Conservation (phyloP, 2,329 filamentous ascomycete genomes). For the Fonsecaea pedrosoi region DNA sequence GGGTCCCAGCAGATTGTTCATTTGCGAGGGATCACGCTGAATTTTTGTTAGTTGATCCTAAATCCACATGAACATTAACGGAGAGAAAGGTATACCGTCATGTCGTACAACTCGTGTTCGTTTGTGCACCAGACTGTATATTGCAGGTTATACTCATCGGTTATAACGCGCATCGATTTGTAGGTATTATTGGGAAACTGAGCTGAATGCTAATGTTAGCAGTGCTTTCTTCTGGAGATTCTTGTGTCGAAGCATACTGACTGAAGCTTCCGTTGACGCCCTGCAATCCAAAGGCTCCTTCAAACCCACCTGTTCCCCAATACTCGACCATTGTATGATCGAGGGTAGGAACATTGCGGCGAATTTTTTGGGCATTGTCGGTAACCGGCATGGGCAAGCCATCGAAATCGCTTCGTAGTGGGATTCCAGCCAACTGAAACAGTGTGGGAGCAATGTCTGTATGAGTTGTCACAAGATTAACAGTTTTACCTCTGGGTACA, state of each 20-base stretch:
- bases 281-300: conserved; percentile 41
- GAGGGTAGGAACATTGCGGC: conserved; percentile 35
- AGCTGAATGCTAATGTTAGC: neutral
- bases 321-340: conserved; percentile 67
- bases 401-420: conserved; percentile 60
- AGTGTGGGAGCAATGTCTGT: conserved; percentile 70
- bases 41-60: neutral
- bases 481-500: conserved; percentile 52
- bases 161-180: conserved; percentile 49
- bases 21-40: conserved; percentile 47
- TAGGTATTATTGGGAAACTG: conserved; percentile 43
- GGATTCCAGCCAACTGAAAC: conserved; percentile 44
- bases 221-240: neutral
- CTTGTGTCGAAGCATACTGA: neutral
- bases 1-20: conserved; percentile 42
- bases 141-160: conserved; percentile 47
- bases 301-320: conserved; percentile 54
- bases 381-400: conserved; percentile 59
- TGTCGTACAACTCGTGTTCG: conserved; percentile 51
- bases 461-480: conserved; percentile 63
- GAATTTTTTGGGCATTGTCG: conserved; percentile 20
- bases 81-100: conserved; percentile 39
- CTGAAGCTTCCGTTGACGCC: neutral
- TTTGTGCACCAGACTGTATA: conserved; percentile 52
- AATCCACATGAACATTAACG: neutral